Evolutionary conservation across 768 basidiomycete genomes (phyloP).

Genomic region (Rhodotorula graminis): DNA sequence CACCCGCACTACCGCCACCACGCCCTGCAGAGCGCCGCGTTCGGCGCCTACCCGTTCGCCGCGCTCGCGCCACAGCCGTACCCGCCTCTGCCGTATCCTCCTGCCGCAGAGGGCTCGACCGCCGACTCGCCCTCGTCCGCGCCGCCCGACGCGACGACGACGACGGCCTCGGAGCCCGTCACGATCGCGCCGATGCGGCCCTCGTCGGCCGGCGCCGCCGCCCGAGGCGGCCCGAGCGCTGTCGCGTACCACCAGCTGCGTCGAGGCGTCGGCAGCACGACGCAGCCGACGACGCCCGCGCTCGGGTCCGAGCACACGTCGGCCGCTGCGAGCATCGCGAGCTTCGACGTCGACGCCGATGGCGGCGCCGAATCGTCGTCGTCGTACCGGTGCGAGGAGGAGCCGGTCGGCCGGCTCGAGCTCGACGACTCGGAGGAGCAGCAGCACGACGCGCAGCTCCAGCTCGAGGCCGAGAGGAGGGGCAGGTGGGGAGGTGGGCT

Average conservation of each 20-base stretch:
- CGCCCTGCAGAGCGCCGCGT: neutral
- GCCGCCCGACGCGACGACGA: neutral
- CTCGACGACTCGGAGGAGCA: conserved; percentile 10
- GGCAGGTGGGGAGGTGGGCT: neutral
- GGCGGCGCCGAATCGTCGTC: neutral
- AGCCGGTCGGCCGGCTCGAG: conserved; percentile 31
- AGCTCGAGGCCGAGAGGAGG: neutral
- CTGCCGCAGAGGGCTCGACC: neutral
- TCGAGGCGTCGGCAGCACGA: neutral
- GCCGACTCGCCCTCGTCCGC: neutral
- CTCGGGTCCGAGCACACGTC: conserved; percentile 1
- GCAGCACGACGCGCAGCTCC: neutral
- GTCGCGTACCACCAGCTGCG: neutral
- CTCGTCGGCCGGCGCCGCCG: neutral
- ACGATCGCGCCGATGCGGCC: neutral
- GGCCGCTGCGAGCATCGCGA: conserved; percentile 2
- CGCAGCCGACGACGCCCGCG: neutral
- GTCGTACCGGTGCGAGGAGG: conserved; percentile 10
- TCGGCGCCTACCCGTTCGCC: neutral
- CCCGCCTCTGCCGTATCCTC: conserved; percentile 29
- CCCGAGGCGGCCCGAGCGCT: too few relatives aligned
- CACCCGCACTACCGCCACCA: neutral
- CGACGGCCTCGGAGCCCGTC: conserved; percentile 4
- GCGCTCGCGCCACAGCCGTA: neutral
- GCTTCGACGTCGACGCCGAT: neutral